These are phyloP conservation scores for Zoysia matrella DNA, from an alignment of 202 grass and related monocot genomes.

Conservation along the genomic window DNA sequence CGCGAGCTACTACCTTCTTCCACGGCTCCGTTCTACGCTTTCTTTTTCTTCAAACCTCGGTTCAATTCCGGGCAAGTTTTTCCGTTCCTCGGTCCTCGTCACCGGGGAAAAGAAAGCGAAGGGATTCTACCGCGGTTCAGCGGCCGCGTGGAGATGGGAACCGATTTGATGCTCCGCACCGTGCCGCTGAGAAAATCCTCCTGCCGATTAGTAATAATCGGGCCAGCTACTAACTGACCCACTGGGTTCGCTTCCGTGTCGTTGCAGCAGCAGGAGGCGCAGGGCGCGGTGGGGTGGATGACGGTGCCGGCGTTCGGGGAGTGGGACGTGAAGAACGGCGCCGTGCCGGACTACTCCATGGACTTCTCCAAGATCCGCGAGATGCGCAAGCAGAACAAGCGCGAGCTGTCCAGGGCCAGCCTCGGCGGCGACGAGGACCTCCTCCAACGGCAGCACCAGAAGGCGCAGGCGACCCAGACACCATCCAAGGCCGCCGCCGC, in stretches of 20 bases:
- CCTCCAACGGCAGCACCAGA: slow-evolving; percentile 17
- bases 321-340: no score
- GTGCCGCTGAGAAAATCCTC: no score
- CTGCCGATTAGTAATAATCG: no score
- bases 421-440: slow-evolving; percentile 83
- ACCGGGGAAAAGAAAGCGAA: background rate
- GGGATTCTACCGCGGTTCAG: no score
- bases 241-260: no score
- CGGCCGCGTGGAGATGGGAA: no score
- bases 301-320: slow-evolving; percentile 37
- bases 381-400: no score
- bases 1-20: background rate
- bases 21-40: background rate
- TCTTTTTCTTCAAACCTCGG: background rate
- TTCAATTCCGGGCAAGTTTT: no score
- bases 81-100: background rate
- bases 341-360: no score
- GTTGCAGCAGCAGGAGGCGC: slow-evolving; percentile 30
- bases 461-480: slow-evolving; percentile 27
- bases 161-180: no score
- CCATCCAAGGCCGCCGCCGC: slow-evolving; percentile 23
- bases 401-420: slow-evolving; percentile 76
- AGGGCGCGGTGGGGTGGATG: slow-evolving; percentile 62
- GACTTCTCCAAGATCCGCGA: no score
- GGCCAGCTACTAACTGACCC: no score